These are phyloP conservation scores for Calonectria crousiana DNA, from an alignment of 2,329 filamentous ascomycete species.

Conservation along the genomic window DNA sequence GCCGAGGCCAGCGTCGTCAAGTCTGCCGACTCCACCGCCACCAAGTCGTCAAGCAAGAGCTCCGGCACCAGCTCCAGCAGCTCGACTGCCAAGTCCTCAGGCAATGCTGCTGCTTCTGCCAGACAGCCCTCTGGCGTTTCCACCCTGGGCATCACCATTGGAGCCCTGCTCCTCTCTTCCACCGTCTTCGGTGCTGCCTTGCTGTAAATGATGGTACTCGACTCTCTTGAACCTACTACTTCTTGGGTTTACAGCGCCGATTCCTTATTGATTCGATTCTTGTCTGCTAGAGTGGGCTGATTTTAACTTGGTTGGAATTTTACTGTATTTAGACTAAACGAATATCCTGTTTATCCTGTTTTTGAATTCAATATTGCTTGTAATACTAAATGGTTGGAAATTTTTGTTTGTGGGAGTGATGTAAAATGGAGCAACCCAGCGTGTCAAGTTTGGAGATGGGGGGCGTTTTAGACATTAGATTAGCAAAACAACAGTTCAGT, in stretches of 20 bases:
- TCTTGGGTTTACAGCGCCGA: background rate
- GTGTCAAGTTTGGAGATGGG: background rate
- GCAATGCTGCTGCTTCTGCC: constrained; percentile 36
- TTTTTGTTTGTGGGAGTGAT: background rate
- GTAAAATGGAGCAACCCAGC: background rate
- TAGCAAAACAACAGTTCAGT: background rate
- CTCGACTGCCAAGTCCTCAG: constrained; percentile 6
- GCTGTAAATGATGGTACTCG: constrained; percentile 26
- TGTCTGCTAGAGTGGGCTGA: background rate
- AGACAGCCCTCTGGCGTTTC: constrained; percentile 40
- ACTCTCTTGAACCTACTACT: background rate
- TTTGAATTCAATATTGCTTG: background rate
- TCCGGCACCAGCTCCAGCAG: constrained; percentile 23
- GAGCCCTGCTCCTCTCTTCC: constrained; percentile 53
- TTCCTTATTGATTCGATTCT: constrained; percentile 1
- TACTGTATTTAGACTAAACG: background rate
- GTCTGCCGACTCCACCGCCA: constrained; percentile 16
- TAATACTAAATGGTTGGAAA: background rate
- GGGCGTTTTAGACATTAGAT: background rate
- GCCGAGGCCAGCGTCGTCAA: constrained; percentile 49
- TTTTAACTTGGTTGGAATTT: background rate
- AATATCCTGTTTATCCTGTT: background rate
- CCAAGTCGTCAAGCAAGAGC: constrained; percentile 2
- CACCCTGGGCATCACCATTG: constrained; percentile 50
- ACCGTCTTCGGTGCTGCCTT: constrained; percentile 42